A percentile compares a stretch with the other conserved stretches of the same genome.
phyloP scores from a whole-genome alignment of 805 yeast genomes.

The Ogataea minuta region DNA sequence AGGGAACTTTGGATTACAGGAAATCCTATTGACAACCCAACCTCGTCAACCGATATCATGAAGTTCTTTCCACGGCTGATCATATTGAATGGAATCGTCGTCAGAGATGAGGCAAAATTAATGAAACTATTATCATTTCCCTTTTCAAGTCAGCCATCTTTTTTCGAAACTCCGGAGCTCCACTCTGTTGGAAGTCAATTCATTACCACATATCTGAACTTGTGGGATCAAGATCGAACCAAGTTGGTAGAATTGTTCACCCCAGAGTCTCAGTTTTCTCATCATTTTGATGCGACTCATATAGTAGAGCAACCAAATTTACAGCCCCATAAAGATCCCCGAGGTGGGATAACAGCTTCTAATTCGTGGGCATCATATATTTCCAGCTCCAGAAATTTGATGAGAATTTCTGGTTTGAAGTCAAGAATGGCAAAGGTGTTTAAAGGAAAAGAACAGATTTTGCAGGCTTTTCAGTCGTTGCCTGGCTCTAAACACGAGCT shows the following conservation, averaged over 20 bases:
- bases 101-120: slow-evolving; percentile 71
- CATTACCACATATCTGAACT: slow-evolving; percentile 65
- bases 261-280: slow-evolving; percentile 78
- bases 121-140: slow-evolving; percentile 53
- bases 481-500: slow-evolving; percentile 82
- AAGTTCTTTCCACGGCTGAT: slow-evolving; percentile 76
- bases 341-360: slow-evolving; percentile 18
- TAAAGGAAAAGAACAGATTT: slow-evolving; percentile 67
- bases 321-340: background rate
- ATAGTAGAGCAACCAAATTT: slow-evolving; percentile 21
- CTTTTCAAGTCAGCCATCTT: slow-evolving; percentile 55
- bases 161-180: slow-evolving; percentile 75
- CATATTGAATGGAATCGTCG: slow-evolving; percentile 71
- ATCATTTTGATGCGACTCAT: slow-evolving; percentile 69
- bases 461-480: slow-evolving; percentile 55
- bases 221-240: slow-evolving; percentile 79
- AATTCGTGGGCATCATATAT: slow-evolving; percentile 63
- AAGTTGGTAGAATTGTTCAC: slow-evolving; percentile 75
- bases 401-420: slow-evolving; percentile 54
- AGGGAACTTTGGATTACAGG: slow-evolving; percentile 76
- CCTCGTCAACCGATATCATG: slow-evolving; percentile 60
- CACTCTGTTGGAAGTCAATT: slow-evolving; percentile 75
- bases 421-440: slow-evolving; percentile 58
- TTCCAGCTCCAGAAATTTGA: slow-evolving; percentile 72
- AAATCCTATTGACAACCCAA: slow-evolving; percentile 61